These are phyloP conservation scores for Triangularia verruculosa DNA, from an alignment of 2,329 filamentous ascomycete genomes.

Conservation along the genomic window DNA sequence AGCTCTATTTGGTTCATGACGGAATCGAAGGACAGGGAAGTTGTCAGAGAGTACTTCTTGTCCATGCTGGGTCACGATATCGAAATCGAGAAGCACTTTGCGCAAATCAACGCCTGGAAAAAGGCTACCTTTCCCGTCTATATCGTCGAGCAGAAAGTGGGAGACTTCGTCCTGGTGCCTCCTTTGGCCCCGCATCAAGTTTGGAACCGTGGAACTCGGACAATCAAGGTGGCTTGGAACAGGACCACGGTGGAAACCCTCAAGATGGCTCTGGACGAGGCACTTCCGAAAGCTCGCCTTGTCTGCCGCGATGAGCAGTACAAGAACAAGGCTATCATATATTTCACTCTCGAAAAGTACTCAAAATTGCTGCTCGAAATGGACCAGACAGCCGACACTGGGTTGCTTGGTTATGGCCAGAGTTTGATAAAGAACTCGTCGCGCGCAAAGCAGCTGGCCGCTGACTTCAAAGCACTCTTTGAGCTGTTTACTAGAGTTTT, in stretches of 20 bases:
- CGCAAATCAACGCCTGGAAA: slow-evolving; percentile 92
- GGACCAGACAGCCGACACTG: slow-evolving; percentile 48
- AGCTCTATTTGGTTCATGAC: slow-evolving; percentile 99
- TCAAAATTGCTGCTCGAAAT: slow-evolving; percentile 55
- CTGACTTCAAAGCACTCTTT: slow-evolving; percentile 81
- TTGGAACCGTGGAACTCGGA: slow-evolving; percentile 94
- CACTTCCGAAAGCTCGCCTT: slow-evolving; percentile 80
- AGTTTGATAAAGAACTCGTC: slow-evolving; percentile 40
- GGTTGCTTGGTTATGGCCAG: slow-evolving; percentile 47
- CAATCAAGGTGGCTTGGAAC: slow-evolving; percentile 98
- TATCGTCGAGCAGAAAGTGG: slow-evolving; percentile 83
- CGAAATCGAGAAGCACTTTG: slow-evolving; percentile 95
- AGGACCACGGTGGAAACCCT: slow-evolving; percentile 89
- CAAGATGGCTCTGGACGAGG: slow-evolving; percentile 79
- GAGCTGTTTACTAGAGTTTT: slow-evolving; percentile 74
- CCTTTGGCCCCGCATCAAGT: slow-evolving; percentile 94
- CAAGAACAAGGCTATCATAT: slow-evolving; percentile 96
- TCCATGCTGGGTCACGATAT: slow-evolving; percentile 94
- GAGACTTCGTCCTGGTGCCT: slow-evolving; percentile 91
- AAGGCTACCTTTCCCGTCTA: slow-evolving; percentile 91
- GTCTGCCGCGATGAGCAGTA: slow-evolving; percentile 98
- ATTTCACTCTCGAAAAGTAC: slow-evolving; percentile 83
- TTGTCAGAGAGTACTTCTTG: slow-evolving; percentile 90
- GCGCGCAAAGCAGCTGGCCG: slow-evolving; percentile 63
- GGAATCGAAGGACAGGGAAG: slow-evolving; percentile 83